A percentile compares a stretch with the other conserved stretches of the same genome.
phyloP scores from a whole-genome alignment of 2,329 filamentous ascomycete species.

The Fusarium pseudograminearum region DNA sequence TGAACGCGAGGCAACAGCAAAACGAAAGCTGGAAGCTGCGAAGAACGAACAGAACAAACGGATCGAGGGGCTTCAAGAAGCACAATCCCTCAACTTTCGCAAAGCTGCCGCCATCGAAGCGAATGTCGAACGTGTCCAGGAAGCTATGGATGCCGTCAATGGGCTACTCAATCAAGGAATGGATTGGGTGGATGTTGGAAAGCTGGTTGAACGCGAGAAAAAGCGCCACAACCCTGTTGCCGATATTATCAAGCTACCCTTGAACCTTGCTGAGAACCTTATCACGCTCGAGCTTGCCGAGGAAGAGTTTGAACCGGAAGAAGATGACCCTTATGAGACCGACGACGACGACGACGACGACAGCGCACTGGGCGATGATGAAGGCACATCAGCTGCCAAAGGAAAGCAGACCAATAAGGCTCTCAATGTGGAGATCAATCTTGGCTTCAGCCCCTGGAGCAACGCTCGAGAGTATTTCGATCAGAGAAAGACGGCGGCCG shows the following conservation, averaged over 20 bases:
- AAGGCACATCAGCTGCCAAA: constrained; percentile 53
- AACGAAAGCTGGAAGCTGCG: constrained; percentile 86
- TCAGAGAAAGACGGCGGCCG: constrained; percentile 83
- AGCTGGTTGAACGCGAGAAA: constrained; percentile 89
- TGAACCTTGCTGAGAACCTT: constrained; percentile 91
- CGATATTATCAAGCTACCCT: constrained; percentile 83
- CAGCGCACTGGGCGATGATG: constrained; percentile 53
- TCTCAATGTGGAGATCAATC: constrained; percentile 85
- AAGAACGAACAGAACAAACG: constrained; percentile 85
- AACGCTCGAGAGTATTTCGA: constrained; percentile 95
- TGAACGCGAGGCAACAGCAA: constrained; percentile 84
- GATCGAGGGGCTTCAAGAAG: constrained; percentile 83
- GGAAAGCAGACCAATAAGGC: constrained; percentile 62
- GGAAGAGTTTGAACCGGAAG: constrained; percentile 72
- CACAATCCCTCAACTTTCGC: constrained; percentile 83
- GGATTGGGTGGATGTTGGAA: constrained; percentile 95
- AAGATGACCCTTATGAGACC: constrained; percentile 71
- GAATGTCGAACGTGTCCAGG: constrained; percentile 90
- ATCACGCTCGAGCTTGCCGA: constrained; percentile 85
- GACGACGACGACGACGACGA: constrained; percentile 80
- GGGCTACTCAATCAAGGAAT: constrained; percentile 92
- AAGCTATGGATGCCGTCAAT: constrained; percentile 92
- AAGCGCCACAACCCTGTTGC: constrained; percentile 85
- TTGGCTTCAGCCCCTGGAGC: constrained; percentile 83
- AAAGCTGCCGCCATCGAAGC: constrained; percentile 93